phyloP scores from a whole-genome alignment of 768 basidiomycete species.

The Russula sp. region DNA sequence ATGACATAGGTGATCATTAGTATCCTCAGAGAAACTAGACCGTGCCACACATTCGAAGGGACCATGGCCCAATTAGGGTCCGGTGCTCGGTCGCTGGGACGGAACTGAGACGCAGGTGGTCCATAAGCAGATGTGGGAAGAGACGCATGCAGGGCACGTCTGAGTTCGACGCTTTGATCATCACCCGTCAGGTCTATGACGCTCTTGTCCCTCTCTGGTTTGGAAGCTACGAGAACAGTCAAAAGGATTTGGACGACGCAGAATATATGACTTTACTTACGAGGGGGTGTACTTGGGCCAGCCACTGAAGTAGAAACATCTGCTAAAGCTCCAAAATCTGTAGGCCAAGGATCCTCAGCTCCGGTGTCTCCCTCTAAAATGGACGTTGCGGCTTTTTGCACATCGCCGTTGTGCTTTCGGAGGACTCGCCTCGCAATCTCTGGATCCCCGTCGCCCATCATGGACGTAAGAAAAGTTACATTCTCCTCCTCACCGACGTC shows the following conservation, averaged over 20 bases:
- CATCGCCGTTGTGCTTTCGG: slow-evolving; percentile 51
- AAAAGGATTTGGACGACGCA: not conserved
- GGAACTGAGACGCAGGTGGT: slow-evolving; percentile 35
- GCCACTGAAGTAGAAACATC: slow-evolving; percentile 14
- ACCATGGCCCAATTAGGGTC: slow-evolving; percentile 67
- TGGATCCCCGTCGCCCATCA: slow-evolving; percentile 39
- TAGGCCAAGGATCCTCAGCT: slow-evolving; percentile 8
- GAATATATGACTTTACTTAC: slow-evolving; percentile 15
- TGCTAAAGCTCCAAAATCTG: slow-evolving; percentile 6
- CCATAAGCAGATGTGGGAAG: slow-evolving; percentile 30
- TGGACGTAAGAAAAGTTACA: slow-evolving; percentile 29
- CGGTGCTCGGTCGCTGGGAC: slow-evolving; percentile 53
- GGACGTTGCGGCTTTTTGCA: slow-evolving; percentile 31
- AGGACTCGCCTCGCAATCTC: slow-evolving; percentile 49
- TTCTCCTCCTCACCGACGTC: slow-evolving; percentile 26
- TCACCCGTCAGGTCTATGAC: slow-evolving; percentile 58
- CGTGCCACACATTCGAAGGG: slow-evolving; percentile 49
- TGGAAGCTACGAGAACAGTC: slow-evolving; percentile 25
- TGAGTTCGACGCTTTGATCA: slow-evolving; percentile 43
- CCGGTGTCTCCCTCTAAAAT: slow-evolving; percentile 29
- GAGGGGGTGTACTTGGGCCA: slow-evolving; percentile 26
- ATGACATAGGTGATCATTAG: not conserved
- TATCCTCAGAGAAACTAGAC: not conserved
- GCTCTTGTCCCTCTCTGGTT: slow-evolving; percentile 23
- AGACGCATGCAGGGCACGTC: slow-evolving; percentile 47